Base-by-base conservation (phyloP, 495 filamentous ascomycete species). In the Penicillium lagena region DNA sequence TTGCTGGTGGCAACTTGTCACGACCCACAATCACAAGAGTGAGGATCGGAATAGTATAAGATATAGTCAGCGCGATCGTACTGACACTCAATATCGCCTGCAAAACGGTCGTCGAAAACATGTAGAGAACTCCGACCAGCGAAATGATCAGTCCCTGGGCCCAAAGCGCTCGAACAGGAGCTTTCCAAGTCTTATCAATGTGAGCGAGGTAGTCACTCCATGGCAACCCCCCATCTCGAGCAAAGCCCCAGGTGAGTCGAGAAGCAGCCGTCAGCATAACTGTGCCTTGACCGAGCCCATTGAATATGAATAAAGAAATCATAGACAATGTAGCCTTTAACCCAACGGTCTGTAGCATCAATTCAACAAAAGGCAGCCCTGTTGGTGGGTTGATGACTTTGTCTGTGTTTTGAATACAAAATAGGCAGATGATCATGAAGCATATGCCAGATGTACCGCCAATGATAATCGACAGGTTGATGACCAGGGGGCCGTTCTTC, bases 351-450 rank as follows among this genome's bases (percentile, higher is more conserved):
- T 67, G 54, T n/a, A 61, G 52, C 27, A 68, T 55, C 1, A 72
- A 54, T 36, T 68, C 57, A 50, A 72, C 63, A 45, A 72, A 72
- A 12, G 69, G 69, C 0, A 71, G 56, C 2, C 65, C 64, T 10
- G 49, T 63, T 9, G 64, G 56, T 2, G 69, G 55, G 34, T 68
- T 58, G 49, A 82, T 67, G 9, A 89, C 72, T 1, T 67, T 66
- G 15, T 71, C 62, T 34, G 88, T 60, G 39, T 83, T 73, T 37
- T 71, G 81, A 49, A 90, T 85, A 43, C 73, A 72, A 58, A 89
- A 90, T 42, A 85, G 77, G 37, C 89, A 72, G 12, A 85, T 76
- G 35, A 90, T 77, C 52, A 82, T 76, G 58, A 85, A 87, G 52
- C 76, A 68, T 50, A 89, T 85, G 0, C 84, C 81, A 14, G 59